Base-by-base conservation (phyloP, 2,329 filamentous ascomycete genomes). In the Phyllosticta capitalensis region DNA sequence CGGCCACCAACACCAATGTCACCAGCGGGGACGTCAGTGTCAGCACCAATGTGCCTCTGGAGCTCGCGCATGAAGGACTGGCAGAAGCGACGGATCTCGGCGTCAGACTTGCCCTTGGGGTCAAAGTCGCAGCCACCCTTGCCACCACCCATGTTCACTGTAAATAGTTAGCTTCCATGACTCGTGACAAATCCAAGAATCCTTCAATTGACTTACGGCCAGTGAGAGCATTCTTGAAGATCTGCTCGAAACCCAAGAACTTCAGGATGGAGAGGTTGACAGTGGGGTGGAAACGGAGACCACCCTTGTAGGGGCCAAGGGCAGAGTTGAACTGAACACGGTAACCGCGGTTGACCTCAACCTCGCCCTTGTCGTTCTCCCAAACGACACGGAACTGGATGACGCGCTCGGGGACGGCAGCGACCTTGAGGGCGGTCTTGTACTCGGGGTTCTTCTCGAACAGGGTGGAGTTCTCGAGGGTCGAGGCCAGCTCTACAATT, bases 71-170 rank as follows among this genome's bases (percentile, higher is more conserved):
- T 97, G 82, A 97, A 99, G 62, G 91, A 79, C 65, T 88, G 85
- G 81, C 92, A 97, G 84, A 99, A 97, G 73, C 90, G 89, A 72
- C 94, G 89, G 79, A 97, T 97, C 83, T 97, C 94, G 75, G 85
- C 89, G 78, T 99, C 92, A 59, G 87, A 89, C 84, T 96, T 97
- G 80, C 91, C 92, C 85, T 97, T 99, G 76, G 94, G 94, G 78
- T 97, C 91, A 75, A 99, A 97, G 81, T 97, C 94, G 74, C 92
- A 87, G 71, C 94, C 94, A 78, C 94, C 94, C 82, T 97, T 97
- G 72, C 89, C 94, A 79, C 94, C 94, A 66, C 94, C 94, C 86
- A 99, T 96, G 80, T 84, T 90, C 71, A 95, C 85, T 89, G 59
- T 28, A 26, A 30, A 30, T 9, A 38, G 48, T 62, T 52, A 61